Base-by-base conservation (phyloP, 1,139 yeast genomes). In the Eremothecium gossypii region DNA sequence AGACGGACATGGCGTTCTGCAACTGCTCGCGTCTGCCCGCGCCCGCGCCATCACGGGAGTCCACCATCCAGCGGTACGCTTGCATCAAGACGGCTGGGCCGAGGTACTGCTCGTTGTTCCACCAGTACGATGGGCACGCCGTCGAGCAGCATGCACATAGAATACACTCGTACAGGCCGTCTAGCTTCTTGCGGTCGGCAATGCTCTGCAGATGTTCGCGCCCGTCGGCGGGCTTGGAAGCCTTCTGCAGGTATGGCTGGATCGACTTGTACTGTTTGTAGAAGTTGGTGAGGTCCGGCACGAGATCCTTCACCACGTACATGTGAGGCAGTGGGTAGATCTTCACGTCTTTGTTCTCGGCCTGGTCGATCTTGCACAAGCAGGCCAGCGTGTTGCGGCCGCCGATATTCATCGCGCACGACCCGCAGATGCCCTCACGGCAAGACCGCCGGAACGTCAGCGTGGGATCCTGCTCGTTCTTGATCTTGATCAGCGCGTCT, bases 61-160 rank as follows among this genome's bases (percentile, higher is more conserved):
- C 99, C 52, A 87, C 79, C 74, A 91, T 80, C 98, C 98, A 91
- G 74, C 98, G 81, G 76, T 81, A 91, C 45, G 97, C 96, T 73
- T 91, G 98, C 96, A 91, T 85, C 67, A 91, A 77, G 46, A 91
- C 97, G 27, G 97, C 97, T 30, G 98, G 97, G 45, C 98, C 98
- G 59, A 93, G 74, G 70, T 93, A 93, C 73, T 93, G 95, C 69
- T 89, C 95, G 70, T 87, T 96, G 71, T 93, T 93, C 99, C 99
- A 93, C 98, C 99, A 93, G 76, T 93, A 93, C 7, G 97, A 87
- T 42, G 99, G 98, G 73, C 99, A 91, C 29, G 98, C 79, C 41
- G 99, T 93, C 32, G 97, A 89, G 70, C 98, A 91, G 71, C 98
- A 91, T 26, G 98, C 98, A 73, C 98, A 91, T 63, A 91, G 74